phyloP scores from a whole-genome alignment of 495 filamentous ascomycete species.

The Delitschia confertaspora region DNA sequence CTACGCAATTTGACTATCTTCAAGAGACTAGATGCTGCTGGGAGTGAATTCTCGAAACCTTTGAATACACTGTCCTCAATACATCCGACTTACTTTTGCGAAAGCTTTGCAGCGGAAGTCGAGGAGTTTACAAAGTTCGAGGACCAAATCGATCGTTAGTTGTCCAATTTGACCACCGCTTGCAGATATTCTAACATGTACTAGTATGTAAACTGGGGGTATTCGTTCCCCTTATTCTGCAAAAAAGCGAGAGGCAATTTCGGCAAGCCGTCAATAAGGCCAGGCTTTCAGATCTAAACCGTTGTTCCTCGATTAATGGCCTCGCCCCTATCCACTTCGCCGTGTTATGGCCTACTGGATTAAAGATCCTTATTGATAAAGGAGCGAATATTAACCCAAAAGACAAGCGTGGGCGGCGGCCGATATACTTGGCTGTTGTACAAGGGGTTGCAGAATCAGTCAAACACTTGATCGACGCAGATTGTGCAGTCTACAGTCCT shows the following conservation, averaged over 20 bases:
- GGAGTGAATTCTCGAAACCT: conserved; percentile 5
- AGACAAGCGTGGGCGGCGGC: background rate
- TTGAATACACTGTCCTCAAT: background rate
- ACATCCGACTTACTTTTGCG: too few relatives aligned
- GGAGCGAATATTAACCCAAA: conserved; percentile 3
- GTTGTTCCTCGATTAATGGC: too few relatives aligned
- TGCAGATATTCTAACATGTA: background rate
- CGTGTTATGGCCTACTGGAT: too few relatives aligned
- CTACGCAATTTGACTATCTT: background rate
- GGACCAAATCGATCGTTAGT: conserved; percentile 7
- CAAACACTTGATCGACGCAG: background rate
- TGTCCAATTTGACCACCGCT: background rate
- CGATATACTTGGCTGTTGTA: conserved; percentile 11
- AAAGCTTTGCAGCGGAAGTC: background rate
- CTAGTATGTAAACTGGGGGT: background rate
- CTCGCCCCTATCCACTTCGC: too few relatives aligned
- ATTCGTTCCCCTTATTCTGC: too few relatives aligned
- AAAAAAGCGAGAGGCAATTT: too few relatives aligned
- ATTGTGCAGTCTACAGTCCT: conserved; percentile 2
- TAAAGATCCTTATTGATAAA: conserved; percentile 5
- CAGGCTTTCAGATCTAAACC: too few relatives aligned
- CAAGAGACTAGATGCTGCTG: background rate
- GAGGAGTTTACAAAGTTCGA: conserved; percentile 1
- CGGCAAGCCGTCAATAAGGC: too few relatives aligned
- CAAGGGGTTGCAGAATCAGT: conserved; percentile 3